phyloP scores from a whole-genome alignment of 257 asterid genomes.

The Nyctanthes arbortristis region DNA sequence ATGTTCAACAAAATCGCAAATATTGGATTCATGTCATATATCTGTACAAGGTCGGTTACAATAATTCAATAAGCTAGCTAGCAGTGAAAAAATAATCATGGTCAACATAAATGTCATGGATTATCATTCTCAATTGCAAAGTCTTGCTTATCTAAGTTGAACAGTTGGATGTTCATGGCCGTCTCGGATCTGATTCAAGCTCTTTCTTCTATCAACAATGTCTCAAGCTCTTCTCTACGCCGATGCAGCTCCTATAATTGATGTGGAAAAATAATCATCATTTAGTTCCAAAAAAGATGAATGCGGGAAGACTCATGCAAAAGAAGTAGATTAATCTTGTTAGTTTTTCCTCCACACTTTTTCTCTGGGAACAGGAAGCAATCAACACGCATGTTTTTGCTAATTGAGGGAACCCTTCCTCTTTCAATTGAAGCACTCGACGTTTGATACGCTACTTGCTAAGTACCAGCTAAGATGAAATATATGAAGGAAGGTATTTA shows the following conservation, averaged over 20 bases:
- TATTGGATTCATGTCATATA: not conserved
- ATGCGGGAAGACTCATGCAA: too few species aligned
- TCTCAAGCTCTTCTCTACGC: constrained; percentile 85
- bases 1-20: not conserved
- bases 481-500: too few species aligned
- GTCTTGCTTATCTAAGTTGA: not conserved
- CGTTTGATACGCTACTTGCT: too few species aligned
- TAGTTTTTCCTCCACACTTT: too few species aligned
- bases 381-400: too few species aligned
- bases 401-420: too few species aligned
- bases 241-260: constrained; percentile 73
- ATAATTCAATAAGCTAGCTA: not conserved
- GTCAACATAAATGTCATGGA: not conserved
- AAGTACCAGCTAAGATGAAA: too few species aligned
- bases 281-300: constrained; percentile 13
- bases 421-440: too few species aligned
- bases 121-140: not conserved
- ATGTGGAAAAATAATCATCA: not conserved
- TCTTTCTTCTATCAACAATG: constrained; percentile 47
- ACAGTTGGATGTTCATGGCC: not conserved
- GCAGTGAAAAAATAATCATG: not conserved
- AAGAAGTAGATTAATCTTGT: too few species aligned
- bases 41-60: not conserved
- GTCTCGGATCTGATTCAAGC: constrained; percentile 32
- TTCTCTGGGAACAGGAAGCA: too few species aligned